Base-by-base conservation (phyloP, 805 yeast species). In the Yamadazyma laniorum region DNA sequence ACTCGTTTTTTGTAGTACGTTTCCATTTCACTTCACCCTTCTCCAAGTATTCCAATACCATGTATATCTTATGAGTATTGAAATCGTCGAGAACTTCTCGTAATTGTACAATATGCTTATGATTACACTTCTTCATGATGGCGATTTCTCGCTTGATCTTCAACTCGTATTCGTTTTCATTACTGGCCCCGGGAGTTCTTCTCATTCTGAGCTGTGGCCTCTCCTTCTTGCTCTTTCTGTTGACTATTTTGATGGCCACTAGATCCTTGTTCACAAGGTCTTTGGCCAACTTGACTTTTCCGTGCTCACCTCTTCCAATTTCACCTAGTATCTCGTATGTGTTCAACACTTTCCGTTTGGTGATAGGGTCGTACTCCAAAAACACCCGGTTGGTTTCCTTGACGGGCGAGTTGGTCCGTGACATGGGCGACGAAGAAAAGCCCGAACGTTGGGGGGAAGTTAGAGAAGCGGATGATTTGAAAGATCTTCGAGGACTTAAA, bases 231-330 rank as follows among this genome's bases (percentile, higher is more conserved):
- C 61, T 52, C 35, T 78, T 78, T 38, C 97, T 73, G 61, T 87
- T 90, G 30, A 93, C 88, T 35, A 93, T 86, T 58, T 93, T 93
- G 39, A 93, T 89, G 3, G 99, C 99, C n/a, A 88, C 95, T 22
- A 78, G 66, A 47, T 75, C 80, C 31, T 74, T 69, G 5, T 73
- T 61, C n/a, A 75, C 70, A 38, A 82, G 61, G 56, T 90, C 91
- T 43, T 76, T 76, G 0, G 95, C 99, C 14, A 93, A 71, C 58
- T 93, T 93, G 29, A 93, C 99, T 59, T 88, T 91, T n/a, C 99
- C 98, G 62, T 91, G 98, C 59, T 90, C 96, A n/a, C 99, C 99
- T 25, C 85, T 73, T 8, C 99, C 99, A 19, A 93, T 70, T 63
- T 90, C 97, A 18, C 75, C 72, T 21, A 89, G 63, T 25, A 93